Percentiles rank a stretch among this genome's conserved stretches.
These are phyloP conservation scores for Lentinus tigrinus DNA, from an alignment of 768 basidiomycete genomes.

Conservation along the genomic window DNA sequence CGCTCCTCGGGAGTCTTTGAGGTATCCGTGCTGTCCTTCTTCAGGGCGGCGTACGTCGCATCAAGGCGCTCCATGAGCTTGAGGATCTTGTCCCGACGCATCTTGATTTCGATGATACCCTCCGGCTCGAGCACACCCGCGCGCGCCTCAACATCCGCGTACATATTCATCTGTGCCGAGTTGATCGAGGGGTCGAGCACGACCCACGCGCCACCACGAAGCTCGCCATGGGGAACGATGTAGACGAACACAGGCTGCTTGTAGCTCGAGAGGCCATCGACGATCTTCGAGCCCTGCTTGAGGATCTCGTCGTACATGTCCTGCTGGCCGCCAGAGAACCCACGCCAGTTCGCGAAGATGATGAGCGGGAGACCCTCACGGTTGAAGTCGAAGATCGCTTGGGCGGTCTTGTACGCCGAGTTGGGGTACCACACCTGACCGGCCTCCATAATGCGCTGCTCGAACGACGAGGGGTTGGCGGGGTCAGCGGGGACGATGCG, in stretches of 20 bases:
- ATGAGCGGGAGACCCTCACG: conserved; percentile 95
- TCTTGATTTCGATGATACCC: conserved; percentile 96
- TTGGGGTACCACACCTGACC: conserved; percentile 99
- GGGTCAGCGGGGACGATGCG: conserved; percentile 96
- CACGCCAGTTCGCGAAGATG: conserved; percentile 99
- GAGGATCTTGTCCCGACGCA: conserved; percentile 92
- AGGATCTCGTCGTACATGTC: conserved; percentile 98
- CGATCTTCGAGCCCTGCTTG: conserved; percentile 97
- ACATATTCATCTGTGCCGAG: conserved; percentile 98
- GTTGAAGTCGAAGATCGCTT: conserved; percentile 98
- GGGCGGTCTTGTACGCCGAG: conserved; percentile 98
- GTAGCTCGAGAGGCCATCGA: conserved; percentile 95
- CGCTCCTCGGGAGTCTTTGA: conserved; percentile 75
- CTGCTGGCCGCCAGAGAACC: conserved; percentile 99
- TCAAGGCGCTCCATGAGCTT: conserved; percentile 93
- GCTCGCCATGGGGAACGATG: conserved; percentile 96
- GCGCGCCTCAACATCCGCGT: conserved; percentile 92
- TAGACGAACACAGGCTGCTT: conserved; percentile 98
- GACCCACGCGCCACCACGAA: conserved; percentile 99
- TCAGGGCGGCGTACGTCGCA: conserved; percentile 73
- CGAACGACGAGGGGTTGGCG: conserved; percentile 93
- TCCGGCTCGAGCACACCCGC: conserved; percentile 97
- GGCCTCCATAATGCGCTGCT: conserved; percentile 99
- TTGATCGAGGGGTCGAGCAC: conserved; percentile 99
- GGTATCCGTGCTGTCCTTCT: conserved; percentile 75